These are phyloP conservation scores for Pleurozium schreberi DNA, from an alignment of 225 moss, liverwort and hornwort genomes.

Conservation along the genomic window DNA sequence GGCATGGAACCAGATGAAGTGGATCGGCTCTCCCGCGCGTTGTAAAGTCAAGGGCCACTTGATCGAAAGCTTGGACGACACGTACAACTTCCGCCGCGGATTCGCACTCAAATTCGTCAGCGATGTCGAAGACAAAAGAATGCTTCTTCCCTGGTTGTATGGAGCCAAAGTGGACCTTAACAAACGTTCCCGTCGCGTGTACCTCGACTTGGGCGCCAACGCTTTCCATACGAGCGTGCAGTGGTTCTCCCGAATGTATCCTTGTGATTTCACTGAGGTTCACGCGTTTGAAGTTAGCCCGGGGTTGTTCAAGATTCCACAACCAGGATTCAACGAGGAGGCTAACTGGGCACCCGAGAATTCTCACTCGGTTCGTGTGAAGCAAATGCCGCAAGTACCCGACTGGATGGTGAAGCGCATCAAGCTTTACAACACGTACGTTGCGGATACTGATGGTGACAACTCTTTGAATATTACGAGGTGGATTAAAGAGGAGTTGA, in stretches of 20 bases:
- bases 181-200: conserved; percentile 36
- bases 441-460: conserved; percentile 16
- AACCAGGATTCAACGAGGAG: conserved; percentile 45
- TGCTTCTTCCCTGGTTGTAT: conserved; percentile 61
- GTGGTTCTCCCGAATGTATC: conserved; percentile 62
- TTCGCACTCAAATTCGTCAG: conserved; percentile 29
- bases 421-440: conserved; percentile 33
- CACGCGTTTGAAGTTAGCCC: conserved; percentile 53
- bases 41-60: conserved; percentile 74
- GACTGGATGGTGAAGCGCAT: conserved; percentile 53
- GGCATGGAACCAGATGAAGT: conserved; percentile 87
- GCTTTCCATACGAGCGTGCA: conserved; percentile 42
- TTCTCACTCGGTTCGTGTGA: conserved; percentile 11
- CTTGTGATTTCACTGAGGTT: conserved; percentile 76
- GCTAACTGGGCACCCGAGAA: conserved; percentile 19
- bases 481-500: conserved; percentile 63
- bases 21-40: conserved; percentile 59
- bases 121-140: conserved; percentile 60
- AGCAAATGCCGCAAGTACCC: conserved; percentile 8
- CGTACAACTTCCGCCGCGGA: conserved; percentile 65
- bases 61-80: conserved; percentile 61
- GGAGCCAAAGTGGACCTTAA: conserved; percentile 64
- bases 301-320: conserved; percentile 17
- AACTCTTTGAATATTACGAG: conserved; percentile 44
- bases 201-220: conserved; percentile 67